Base-by-base conservation (phyloP, 352 stramenopile species). In the Thraustotheca clavata region DNA sequence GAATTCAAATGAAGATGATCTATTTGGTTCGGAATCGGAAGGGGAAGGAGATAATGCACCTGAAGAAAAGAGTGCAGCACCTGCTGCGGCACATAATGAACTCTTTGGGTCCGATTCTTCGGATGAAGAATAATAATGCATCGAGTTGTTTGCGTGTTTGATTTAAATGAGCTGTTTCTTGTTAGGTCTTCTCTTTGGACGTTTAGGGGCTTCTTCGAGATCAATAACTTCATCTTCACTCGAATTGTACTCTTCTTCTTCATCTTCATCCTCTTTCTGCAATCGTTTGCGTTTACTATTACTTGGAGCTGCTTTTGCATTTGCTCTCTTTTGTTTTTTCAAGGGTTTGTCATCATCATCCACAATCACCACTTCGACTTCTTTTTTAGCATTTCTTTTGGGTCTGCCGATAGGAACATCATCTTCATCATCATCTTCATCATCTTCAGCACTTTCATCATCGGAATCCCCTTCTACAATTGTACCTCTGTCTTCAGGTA, bases 21-120 rank as follows among this genome's bases (percentile, higher is more conserved):
- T 65, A n/a, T 65, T 65, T 39, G 57, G 57, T 2, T 65, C 57
- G 29, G 57, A 65, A 18, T 85, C 75, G 9, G 82, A 91, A 29
- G 72, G 78, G n/a, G 84, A 91, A n/a, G 76, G 84, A 12, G 74
- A 78, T 2, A 69, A 74, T 2, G 65, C 41, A 11, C 48, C 67
- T 3, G 38, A 32, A 38, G 43, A 49, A 2, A 50, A 59, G 9
- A 1, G 20, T 22, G 14, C 57, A 34, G 16, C 57, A 20, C 36
- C 20, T 2, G 38, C 46, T 7, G 39, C 47, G 14, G 75, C 84
- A 35, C 61, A 76, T 6, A 71, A 70, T 8, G 81, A 82, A 26
- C 77, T 94, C 16, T 94, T 94, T 57, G 85, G 85, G 49, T 94
- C 85, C 8, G 85, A 94, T 61, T 94, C 86, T 22, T 91, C 82